A percentile compares a stretch with the other conserved stretches of the same genome.
These are phyloP conservation scores for Aspergillus sclerotiicarbonarius DNA, from an alignment of 495 filamentous ascomycete genomes.

Conservation along the genomic window DNA sequence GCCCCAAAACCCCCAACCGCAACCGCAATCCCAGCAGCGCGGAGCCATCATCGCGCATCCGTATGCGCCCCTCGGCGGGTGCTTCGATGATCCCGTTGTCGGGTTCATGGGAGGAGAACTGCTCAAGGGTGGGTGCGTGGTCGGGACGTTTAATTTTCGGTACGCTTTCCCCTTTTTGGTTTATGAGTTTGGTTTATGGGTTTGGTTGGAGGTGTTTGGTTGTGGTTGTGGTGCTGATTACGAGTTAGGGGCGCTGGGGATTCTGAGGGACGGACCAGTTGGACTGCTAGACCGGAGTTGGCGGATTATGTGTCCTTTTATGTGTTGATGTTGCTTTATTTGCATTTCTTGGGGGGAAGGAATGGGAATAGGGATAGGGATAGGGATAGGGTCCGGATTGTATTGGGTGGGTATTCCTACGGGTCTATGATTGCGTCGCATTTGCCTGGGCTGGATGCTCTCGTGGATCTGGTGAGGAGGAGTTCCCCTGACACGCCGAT, in stretches of 20 bases:
- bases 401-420: slow-evolving; percentile 89
- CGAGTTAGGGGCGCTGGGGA: slow-evolving; percentile 69
- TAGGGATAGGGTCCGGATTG: slow-evolving; percentile 25
- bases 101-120: slow-evolving; percentile 59
- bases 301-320: slow-evolving; percentile 78
- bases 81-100: slow-evolving; percentile 79
- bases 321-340: slow-evolving; percentile 72
- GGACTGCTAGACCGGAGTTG: slow-evolving; percentile 77
- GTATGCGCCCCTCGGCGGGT: slow-evolving; percentile 84
- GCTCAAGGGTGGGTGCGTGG: slow-evolving; percentile 65
- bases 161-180: slow-evolving; percentile 31
- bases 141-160: slow-evolving; percentile 94
- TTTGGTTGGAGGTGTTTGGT: not conserved
- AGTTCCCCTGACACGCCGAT: slow-evolving; percentile 50
- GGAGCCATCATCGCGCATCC: slow-evolving; percentile 87
- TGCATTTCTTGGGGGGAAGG: slow-evolving; percentile 41
- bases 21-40: slow-evolving; percentile 20
- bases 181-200: not conserved
- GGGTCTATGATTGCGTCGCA: slow-evolving; percentile 76
- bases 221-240: slow-evolving; percentile 1
- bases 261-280: slow-evolving; percentile 76
- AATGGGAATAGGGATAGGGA: not conserved
- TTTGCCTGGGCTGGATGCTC: slow-evolving; percentile 59
- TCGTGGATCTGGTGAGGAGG: slow-evolving; percentile 57
- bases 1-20: slow-evolving; percentile 46